Evolutionary conservation across 345 rosid species (phyloP).

Genomic region (Bruguiera parviflora): DNA sequence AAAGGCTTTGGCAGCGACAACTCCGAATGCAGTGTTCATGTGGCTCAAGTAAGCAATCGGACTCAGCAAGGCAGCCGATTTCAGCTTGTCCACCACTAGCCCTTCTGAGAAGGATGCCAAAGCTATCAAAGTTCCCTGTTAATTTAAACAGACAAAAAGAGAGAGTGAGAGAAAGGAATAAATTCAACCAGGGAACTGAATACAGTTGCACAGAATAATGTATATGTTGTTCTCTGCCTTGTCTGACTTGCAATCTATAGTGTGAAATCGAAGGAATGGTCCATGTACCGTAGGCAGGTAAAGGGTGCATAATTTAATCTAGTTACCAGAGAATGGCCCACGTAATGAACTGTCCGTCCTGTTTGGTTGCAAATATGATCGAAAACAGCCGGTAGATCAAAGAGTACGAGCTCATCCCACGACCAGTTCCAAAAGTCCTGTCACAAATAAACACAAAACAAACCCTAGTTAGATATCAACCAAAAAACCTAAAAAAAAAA

Average conservation of each 20-base stretch:
- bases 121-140: constrained; percentile 77
- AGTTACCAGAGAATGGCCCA: constrained; percentile 83
- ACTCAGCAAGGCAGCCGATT: constrained; percentile 71
- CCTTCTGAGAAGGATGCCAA: constrained; percentile 81
- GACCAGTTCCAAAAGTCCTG: constrained; percentile 93
- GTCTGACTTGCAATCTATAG: too few relatives aligned
- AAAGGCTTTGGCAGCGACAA: constrained; percentile 58
- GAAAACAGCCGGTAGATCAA: constrained; percentile 73
- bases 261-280: too few relatives aligned
- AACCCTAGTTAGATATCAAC: not conserved
- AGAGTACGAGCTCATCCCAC: constrained; percentile 79
- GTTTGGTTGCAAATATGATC: constrained; percentile 50
- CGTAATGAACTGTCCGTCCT: constrained; percentile 71
- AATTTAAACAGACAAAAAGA: not conserved
- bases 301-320: too few relatives aligned
- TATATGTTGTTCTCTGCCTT: too few relatives aligned
- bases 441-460: not conserved
- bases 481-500: not conserved
- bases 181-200: too few relatives aligned
- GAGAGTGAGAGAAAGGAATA: too few relatives aligned
- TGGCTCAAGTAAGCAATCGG: constrained; percentile 90
- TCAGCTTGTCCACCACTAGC: constrained; percentile 49
- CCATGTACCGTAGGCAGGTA: too few relatives aligned
- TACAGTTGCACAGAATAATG: too few relatives aligned
- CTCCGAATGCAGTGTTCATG: constrained; percentile 70